These are phyloP conservation scores for Astrocystis sublimbata DNA, from an alignment of 495 filamentous ascomycete species.

Conservation along the genomic window DNA sequence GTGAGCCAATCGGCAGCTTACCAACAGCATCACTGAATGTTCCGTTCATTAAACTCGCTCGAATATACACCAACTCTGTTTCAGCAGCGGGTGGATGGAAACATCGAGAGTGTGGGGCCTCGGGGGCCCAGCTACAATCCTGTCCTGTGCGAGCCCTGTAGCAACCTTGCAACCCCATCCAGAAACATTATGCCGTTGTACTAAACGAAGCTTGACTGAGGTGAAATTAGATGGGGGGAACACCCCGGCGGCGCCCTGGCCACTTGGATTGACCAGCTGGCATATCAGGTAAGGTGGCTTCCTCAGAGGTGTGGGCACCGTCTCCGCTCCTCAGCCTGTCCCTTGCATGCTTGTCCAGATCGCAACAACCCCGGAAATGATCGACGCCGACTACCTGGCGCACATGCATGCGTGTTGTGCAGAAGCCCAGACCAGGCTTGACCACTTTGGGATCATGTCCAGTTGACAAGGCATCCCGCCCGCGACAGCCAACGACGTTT, in stretches of 20 bases:
- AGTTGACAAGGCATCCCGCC: background rate
- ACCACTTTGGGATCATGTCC: background rate
- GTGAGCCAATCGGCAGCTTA: conserved; percentile 12
- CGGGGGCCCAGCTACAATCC: conserved; percentile 1
- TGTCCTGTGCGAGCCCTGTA: background rate
- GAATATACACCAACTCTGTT: conserved; percentile 7
- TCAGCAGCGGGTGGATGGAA: conserved; percentile 9
- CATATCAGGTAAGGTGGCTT: conserved; percentile 4
- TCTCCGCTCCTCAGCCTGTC: background rate
- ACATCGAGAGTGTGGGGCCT: background rate
- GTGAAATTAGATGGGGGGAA: conserved; percentile 9
- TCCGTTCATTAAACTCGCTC: conserved; percentile 13
- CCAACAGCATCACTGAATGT: conserved; percentile 5
- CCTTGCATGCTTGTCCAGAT: conserved; percentile 19
- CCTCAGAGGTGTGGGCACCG: background rate
- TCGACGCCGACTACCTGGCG: background rate
- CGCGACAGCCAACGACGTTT: background rate
- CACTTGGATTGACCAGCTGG: conserved; percentile 9
- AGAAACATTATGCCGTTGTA: background rate
- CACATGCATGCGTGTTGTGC: conserved; percentile 5
- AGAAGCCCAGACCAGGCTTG: conserved; percentile 3
- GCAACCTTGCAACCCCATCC: no score
- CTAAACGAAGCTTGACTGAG: background rate
- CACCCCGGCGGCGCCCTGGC: background rate
- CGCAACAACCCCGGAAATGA: background rate